Percentiles rank a stretch among this genome's conserved stretches.
phyloP scores from a whole-genome alignment of 2,329 filamentous ascomycete species.

The Fusarium paranaense region DNA sequence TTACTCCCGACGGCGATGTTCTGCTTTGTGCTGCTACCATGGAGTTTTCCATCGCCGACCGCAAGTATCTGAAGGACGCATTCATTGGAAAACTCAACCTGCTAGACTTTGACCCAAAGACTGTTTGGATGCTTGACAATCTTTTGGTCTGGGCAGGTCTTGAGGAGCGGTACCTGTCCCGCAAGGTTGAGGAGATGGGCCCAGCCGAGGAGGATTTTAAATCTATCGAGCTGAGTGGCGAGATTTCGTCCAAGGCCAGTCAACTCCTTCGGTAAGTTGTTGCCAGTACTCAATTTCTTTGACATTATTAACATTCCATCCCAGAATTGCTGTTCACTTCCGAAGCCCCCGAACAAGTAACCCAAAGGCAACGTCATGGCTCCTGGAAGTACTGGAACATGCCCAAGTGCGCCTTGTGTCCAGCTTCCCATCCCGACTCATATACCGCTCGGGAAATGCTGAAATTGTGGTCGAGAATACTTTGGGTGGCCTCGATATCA shows the following conservation, averaged over 20 bases:
- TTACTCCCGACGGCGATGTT: conserved; percentile 15
- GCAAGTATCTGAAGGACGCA: conserved; percentile 29
- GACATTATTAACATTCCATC: not conserved
- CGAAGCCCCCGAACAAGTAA: conserved; percentile 31
- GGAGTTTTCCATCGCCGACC: conserved; percentile 38
- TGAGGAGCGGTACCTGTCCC: conserved; percentile 35
- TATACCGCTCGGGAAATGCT: conserved; percentile 21
- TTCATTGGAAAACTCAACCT: conserved; percentile 31
- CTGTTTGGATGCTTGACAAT: conserved; percentile 36
- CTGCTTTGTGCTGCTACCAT: conserved; percentile 32
- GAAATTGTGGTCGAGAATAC: conserved; percentile 28
- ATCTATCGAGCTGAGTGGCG: conserved; percentile 27
- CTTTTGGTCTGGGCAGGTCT: conserved; percentile 36
- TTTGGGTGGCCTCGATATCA: conserved; percentile 31
- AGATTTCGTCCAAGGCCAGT: conserved; percentile 32
- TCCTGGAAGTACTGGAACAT: conserved; percentile 30
- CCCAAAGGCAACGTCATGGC: conserved; percentile 16
- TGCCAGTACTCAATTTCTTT: accelerated
- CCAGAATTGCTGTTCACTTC: conserved; percentile 33
- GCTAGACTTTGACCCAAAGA: conserved; percentile 33
- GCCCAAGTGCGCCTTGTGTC: conserved; percentile 22
- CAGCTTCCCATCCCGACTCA: conserved; percentile 15
- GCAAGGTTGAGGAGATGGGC: conserved; percentile 24
- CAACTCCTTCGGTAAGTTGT: conserved; percentile 30
- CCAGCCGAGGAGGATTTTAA: conserved; percentile 23